Evolutionary conservation across 2,329 filamentous ascomycete genomes (phyloP).

Genomic region (Cercospora sojina): DNA sequence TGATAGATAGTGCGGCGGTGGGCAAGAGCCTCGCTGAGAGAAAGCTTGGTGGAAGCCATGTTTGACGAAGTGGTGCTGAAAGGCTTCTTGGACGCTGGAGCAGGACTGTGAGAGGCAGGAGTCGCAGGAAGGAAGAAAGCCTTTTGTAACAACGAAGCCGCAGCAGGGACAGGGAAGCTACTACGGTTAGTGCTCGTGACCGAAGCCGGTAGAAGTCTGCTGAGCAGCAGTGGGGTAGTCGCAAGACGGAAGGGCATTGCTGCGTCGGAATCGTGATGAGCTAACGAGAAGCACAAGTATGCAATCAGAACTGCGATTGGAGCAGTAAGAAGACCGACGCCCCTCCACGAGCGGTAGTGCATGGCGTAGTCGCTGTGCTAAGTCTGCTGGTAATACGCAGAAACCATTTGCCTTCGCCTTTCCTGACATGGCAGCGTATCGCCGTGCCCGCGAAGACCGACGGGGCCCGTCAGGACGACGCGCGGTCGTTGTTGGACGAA

Average conservation of each 20-base stretch:
- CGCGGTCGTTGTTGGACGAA: neutral
- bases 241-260: neutral
- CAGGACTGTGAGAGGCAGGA: neutral
- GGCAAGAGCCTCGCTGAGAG: conserved; percentile 65
- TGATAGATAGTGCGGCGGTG: conserved; percentile 59
- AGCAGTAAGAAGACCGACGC: neutral
- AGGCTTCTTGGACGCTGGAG: neutral
- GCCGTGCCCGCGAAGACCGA: neutral
- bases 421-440: neutral
- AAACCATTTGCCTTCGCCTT: neutral
- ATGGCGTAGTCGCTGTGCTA: neutral
- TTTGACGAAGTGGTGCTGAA: conserved; percentile 24
- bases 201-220: conserved; percentile 4
- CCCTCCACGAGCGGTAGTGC: neutral
- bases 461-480: neutral
- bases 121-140: neutral
- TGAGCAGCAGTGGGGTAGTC: neutral
- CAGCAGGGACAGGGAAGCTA: neutral
- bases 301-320: neutral
- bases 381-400: neutral
- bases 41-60: conserved; percentile 39
- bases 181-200: neutral
- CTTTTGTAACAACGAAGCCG: neutral
- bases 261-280: neutral
- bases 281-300: neutral